A percentile compares a stretch with the other conserved stretches of the same genome.
Evolutionary conservation across 163 green algal species (phyloP).

Genomic region (Scenedesmus sp.): DNA sequence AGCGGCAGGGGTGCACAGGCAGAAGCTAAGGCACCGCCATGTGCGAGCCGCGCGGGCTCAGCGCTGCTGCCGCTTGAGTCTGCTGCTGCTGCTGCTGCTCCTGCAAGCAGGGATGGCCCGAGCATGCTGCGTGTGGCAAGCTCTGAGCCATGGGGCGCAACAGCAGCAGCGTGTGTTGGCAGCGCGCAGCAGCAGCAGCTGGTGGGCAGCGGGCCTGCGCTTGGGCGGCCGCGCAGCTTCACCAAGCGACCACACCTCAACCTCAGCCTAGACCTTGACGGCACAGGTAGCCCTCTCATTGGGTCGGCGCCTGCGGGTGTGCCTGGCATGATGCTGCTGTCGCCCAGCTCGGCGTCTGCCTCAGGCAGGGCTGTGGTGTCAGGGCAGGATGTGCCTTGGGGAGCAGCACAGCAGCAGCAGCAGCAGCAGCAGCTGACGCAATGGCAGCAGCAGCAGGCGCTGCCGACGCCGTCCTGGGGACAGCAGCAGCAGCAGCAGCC

Average conservation of each 20-base stretch:
- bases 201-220: not conserved
- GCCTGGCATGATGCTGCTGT: slow-evolving; percentile 15
- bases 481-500: slow-evolving; percentile 2
- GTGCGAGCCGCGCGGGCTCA: not conserved
- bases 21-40: not conserved
- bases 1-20: not conserved
- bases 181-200: slow-evolving; percentile 27
- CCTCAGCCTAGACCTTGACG: not conserved
- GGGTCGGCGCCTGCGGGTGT: not conserved
- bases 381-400: not conserved
- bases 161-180: slow-evolving; percentile 13
- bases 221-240: not conserved
- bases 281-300: not conserved
- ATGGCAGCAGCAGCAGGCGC: not conserved
- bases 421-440: not conserved
- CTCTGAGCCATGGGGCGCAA: not conserved
- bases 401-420: not conserved
- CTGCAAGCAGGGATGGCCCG: not conserved
- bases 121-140: not conserved
- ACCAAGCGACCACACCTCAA: not conserved
- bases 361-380: slow-evolving; percentile 8
- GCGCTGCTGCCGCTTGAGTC: not conserved
- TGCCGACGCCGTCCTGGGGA: not conserved
- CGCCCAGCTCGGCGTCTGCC: not conserved
- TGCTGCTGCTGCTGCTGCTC: not conserved